phyloP scores from a whole-genome alignment of 768 basidiomycete species.

The Leccinellum rugosiceps region DNA sequence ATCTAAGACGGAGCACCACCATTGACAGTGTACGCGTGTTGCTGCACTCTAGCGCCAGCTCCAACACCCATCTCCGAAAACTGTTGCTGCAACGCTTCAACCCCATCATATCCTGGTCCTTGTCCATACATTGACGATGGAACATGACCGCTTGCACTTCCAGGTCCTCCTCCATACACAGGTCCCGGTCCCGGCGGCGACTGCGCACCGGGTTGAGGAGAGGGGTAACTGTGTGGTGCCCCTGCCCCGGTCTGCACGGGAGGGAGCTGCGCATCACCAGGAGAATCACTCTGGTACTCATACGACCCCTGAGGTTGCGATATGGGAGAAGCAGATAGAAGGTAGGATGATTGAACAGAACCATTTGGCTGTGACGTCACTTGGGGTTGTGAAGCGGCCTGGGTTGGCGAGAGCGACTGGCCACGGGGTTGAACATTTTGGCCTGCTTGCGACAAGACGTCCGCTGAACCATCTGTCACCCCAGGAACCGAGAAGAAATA shows the following conservation, averaged over 20 bases:
- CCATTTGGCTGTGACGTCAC: conserved; percentile 10
- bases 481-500: conserved; percentile 82
- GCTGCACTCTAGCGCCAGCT: conserved; percentile 19
- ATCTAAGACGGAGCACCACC: conserved; percentile 17
- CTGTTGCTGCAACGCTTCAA: conserved; percentile 26
- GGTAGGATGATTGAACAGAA: conserved; percentile 14
- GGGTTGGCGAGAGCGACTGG: conserved; percentile 15
- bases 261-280: not conserved
- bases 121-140: conserved; percentile 18
- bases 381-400: conserved; percentile 19
- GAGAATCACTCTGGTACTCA: conserved; percentile 17
- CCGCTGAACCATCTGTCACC: conserved; percentile 45
- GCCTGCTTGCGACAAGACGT: conserved; percentile 6
- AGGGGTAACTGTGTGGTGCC: conserved; percentile 16
- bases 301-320: conserved; percentile 21
- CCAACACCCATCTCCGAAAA: conserved; percentile 31
- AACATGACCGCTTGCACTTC: conserved; percentile 20
- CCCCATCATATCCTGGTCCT: conserved; percentile 21
- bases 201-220: conserved; percentile 15
- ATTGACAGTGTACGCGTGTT: conserved; percentile 21
- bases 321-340: not conserved
- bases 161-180: conserved; percentile 19
- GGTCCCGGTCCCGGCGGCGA: conserved; percentile 12
- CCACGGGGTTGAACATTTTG: conserved; percentile 11
- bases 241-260: conserved; percentile 4